Base-by-base conservation (phyloP, 2,329 filamentous ascomycete species). In the Ceratocystiopsis minuta region DNA sequence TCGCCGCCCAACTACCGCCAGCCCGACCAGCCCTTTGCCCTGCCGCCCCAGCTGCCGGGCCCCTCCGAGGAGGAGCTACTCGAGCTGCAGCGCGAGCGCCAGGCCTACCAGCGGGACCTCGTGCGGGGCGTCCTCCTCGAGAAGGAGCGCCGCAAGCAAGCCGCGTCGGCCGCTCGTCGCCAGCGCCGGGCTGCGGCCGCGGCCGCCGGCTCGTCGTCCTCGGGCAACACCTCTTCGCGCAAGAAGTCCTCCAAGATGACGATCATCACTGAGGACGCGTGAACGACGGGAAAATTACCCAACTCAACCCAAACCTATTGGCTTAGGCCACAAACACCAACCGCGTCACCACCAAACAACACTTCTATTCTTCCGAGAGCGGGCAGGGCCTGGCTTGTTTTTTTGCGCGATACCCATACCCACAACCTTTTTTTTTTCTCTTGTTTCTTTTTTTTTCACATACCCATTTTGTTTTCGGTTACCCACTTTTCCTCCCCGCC, bases 171-270 rank as follows among this genome's bases (percentile, higher is more conserved):
- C 1, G 47, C 48, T 32, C 61, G 58, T 52, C 60, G 60, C 51
- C 56, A 58, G 46, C 46, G 45, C 32, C 44, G 45, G 2, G 40
- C 43, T 3, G 38, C 46, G 3, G 40, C 45, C 1, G 42, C 42
- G 0, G 35, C 43, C 1, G 33, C 34, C 11, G 38, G 36, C 16
- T 18, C 41, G 16, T 20, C 41, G 6, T n/a, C n/a, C n/a, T n/a
- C n/a, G n/a, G n/a, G n/a, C n/a, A 15, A 20, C 13, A 31, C 41
- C 9, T 16, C 39, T 13, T 46, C 44, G 16, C 43, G 44, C 31
- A 60, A 61, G 55, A 74, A 70, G 61, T 70, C 67, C 49, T 55
- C 60, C 52, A 68, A 65, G 61, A 42, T 77, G 62, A 61, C 68
- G 40, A 64, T 70, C 45, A 75, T 75, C 53, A 53, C 61, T 50